Evolutionary conservation across 2,329 filamentous ascomycete genomes (phyloP), one percentile per base, ranked within the genome.

Genomic region (Bipolaris zeicola): DNA sequence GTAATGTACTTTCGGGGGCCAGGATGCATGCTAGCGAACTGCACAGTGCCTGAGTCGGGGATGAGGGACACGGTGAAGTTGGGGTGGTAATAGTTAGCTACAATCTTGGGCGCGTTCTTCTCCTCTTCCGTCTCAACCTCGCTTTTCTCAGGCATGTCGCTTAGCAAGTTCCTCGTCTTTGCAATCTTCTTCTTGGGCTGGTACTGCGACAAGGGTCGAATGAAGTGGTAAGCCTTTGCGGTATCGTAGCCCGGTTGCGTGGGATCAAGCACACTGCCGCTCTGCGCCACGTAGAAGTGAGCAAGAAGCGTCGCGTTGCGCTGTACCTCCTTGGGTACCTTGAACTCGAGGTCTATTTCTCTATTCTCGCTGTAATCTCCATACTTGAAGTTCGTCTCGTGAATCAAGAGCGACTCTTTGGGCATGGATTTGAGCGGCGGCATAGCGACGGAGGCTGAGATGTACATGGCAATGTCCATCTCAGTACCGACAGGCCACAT

Each of bases 301-400:
- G 91, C 94, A 87, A 91, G 97, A 8, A 99, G 84, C 1, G 94
- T 97, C 33, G 91, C 92, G 74, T 98, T 98, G 65, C 92, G 84
- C 81, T 97, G 93, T 0, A 96, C 92, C 39, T 86, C 82, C 60
- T 82, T 81, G 2, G 95, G 94, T 3, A 98, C 87, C 3, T 82
- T 78, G 72, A 99, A 92, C 36, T 82, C 88, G 6, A 90, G 90
- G 65, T 94, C 88, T 55, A 93, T 83, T 52, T 89, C 83, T 55
- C 95, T 86, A 70, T 84, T 88, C 69, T 98, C 92, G 55, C 87
- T 89, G 72, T 83, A 92, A 76, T 96, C 89, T 58, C 90, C 90
- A 53, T 94, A 81, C 48, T 84, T 85, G 76, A 96, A 98, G 60
- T 84, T 83, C 76, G 87, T 90, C 81, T 98, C 93, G 55, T 90